A percentile compares a stretch with the other conserved stretches of the same genome.
These are phyloP conservation scores for Fusarium sp. DNA, from an alignment of 2,329 filamentous ascomycete genomes.

Conservation along the genomic window DNA sequence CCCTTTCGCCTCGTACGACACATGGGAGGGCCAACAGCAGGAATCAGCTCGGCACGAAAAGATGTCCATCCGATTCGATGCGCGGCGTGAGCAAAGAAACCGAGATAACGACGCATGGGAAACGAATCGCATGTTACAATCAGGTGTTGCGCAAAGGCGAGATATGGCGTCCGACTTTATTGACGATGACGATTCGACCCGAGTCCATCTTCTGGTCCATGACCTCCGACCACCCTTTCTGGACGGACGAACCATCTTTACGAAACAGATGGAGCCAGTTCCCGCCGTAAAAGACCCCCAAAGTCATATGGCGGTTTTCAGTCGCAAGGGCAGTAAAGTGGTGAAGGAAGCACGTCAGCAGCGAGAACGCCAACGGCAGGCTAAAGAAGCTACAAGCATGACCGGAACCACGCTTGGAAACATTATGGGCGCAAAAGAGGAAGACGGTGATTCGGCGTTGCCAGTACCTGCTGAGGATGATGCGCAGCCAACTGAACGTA, in stretches of 20 bases:
- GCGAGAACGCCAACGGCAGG: conserved; percentile 92
- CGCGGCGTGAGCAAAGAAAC: conserved; percentile 84
- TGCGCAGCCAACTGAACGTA: conserved; percentile 62
- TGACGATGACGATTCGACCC: conserved; percentile 88
- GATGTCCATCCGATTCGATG: conserved; percentile 77
- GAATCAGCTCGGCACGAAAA: conserved; percentile 83
- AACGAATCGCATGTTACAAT: conserved; percentile 97
- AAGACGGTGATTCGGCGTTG: conserved; percentile 89
- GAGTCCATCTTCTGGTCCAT: conserved; percentile 92
- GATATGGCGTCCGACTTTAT: conserved; percentile 82
- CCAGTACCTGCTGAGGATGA: conserved; percentile 80
- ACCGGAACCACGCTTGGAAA: conserved; percentile 94
- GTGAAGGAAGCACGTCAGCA: conserved; percentile 93
- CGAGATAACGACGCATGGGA: conserved; percentile 98
- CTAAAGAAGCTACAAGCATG: conserved; percentile 93
- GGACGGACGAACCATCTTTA: conserved; percentile 95
- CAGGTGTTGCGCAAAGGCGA: conserved; percentile 90
- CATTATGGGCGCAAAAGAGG: conserved; percentile 94
- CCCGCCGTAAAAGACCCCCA: conserved; percentile 93
- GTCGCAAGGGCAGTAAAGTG: conserved; percentile 91
- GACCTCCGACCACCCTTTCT: conserved; percentile 94
- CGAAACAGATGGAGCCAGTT: conserved; percentile 95
- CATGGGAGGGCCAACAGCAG: conserved; percentile 81
- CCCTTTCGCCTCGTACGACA: conserved; percentile 83
- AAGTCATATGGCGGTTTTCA: conserved; percentile 99